Conservation (phyloP, 2,329 filamentous ascomycete species). For the Pseudogymnoascus sp. region DNA sequence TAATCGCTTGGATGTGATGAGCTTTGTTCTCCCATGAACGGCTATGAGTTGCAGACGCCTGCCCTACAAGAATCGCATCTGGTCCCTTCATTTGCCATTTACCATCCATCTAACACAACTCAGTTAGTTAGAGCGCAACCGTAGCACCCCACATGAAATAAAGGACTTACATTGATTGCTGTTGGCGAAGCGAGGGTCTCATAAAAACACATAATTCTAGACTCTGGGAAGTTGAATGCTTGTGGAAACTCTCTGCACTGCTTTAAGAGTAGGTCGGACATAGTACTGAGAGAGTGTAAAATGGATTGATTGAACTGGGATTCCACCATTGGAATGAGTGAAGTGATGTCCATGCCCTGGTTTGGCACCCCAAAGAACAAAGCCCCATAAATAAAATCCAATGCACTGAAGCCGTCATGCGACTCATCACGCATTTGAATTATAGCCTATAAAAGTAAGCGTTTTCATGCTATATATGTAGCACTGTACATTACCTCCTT, state of each 20-base stretch:
- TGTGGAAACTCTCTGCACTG: neutral
- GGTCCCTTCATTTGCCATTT: neutral
- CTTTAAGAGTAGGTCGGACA: neutral
- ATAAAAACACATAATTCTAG: conserved; percentile 23
- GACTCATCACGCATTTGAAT: neutral
- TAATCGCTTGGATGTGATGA: neutral
- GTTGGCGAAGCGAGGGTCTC: conserved; percentile 24
- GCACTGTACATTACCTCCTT: conserved; percentile 17
- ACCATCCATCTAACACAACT: neutral
- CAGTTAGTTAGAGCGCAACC: neutral
- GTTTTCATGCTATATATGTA: too few relatives aligned
- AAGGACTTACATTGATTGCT: conserved; percentile 12
- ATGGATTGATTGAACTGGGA: conserved; percentile 12
- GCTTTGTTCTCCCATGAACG: neutral
- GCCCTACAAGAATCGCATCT: neutral
- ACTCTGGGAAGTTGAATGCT: conserved; percentile 4
- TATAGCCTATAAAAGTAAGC: neutral
- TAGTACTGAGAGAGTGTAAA: neutral
- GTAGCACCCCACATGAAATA: too few relatives aligned
- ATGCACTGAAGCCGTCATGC: neutral
- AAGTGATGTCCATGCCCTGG: conserved; percentile 21
- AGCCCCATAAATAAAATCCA: conserved; percentile 15
- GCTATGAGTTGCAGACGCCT: conserved; percentile 1
- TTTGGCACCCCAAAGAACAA: conserved; percentile 21
- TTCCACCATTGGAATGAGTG: conserved; percentile 18